Conservation (phyloP, 805 yeast genomes). For the Osmozyma mogii region DNA sequence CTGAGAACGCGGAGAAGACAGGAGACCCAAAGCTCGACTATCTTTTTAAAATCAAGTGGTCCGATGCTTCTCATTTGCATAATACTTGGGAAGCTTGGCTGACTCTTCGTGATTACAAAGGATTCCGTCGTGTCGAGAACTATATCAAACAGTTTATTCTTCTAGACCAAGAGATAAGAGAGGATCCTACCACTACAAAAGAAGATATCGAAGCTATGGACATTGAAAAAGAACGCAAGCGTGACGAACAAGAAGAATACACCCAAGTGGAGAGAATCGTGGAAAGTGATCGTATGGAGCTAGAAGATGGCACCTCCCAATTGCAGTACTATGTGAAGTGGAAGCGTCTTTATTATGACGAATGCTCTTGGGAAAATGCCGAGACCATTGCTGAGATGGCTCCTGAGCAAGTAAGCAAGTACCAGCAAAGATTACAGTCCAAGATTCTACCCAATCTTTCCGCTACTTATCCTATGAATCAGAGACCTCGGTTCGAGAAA, state of each 20-base stretch:
- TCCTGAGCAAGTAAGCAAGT: conserved; percentile 76
- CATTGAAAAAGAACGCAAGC: conserved; percentile 74
- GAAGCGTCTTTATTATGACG: conserved; percentile 90
- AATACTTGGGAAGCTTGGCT: conserved; percentile 85
- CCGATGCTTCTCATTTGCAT: conserved; percentile 79
- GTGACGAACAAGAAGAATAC: conserved; percentile 78
- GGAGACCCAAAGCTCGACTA: conserved; percentile 52
- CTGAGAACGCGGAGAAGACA: conserved; percentile 32
- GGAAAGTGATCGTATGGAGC: conserved; percentile 66
- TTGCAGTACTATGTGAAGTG: conserved; percentile 86
- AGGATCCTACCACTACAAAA: conserved; percentile 73
- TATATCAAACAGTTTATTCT: conserved; percentile 74
- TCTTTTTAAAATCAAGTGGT: conserved; percentile 74
- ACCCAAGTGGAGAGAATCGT: conserved; percentile 86
- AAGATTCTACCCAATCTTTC: conserved; percentile 78
- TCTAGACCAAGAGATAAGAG: conserved; percentile 65
- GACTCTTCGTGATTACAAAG: conserved; percentile 47
- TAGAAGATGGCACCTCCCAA: conserved; percentile 56
- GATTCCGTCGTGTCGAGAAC: conserved; percentile 82
- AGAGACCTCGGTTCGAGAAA: conserved; percentile 86
- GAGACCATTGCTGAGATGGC: conserved; percentile 76
- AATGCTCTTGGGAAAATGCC: conserved; percentile 95
- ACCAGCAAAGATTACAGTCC: conserved; percentile 72
- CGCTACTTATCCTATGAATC: conserved; percentile 59
- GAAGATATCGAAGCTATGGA: conserved; percentile 95